Evolutionary conservation across 2,329 filamentous ascomycete genomes (phyloP).

Genomic region (Sporothrix mexicana): DNA sequence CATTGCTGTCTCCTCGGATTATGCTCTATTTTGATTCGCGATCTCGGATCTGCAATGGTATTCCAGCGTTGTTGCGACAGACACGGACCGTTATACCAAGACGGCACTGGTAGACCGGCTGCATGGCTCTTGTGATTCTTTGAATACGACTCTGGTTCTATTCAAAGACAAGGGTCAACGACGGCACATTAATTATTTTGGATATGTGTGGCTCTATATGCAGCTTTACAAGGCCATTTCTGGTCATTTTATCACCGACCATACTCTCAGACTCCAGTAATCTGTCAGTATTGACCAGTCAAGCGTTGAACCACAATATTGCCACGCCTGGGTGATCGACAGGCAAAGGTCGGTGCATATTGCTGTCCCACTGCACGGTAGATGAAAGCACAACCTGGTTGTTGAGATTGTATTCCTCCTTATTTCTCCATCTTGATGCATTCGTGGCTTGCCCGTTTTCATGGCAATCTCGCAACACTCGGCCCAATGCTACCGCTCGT

Average conservation of each 20-base stretch:
- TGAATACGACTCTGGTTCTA: not conserved
- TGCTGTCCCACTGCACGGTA: not conserved
- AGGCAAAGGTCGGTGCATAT: not conserved
- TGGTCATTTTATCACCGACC: not conserved
- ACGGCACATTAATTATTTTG: not conserved
- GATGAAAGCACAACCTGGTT: not conserved
- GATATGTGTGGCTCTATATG: not conserved
- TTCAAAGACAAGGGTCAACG: not conserved
- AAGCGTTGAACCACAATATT: not conserved
- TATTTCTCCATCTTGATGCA: not conserved
- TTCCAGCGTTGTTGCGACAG: no score
- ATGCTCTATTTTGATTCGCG: not conserved
- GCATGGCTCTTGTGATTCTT: not conserved
- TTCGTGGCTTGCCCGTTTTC: not conserved
- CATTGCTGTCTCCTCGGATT: no score
- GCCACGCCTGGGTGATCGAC: not conserved
- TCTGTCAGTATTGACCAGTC: no score
- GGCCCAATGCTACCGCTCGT: constrained; percentile 3
- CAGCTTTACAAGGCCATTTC: not conserved
- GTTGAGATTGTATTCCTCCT: not conserved
- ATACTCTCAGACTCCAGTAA: no score
- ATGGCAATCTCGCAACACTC: not conserved
- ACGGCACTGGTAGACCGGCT: not conserved
- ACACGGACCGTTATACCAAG: not conserved
- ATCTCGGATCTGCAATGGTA: not conserved